Base-by-base conservation (phyloP, 2,329 filamentous ascomycete genomes). In the Hypomyces perniciosus region DNA sequence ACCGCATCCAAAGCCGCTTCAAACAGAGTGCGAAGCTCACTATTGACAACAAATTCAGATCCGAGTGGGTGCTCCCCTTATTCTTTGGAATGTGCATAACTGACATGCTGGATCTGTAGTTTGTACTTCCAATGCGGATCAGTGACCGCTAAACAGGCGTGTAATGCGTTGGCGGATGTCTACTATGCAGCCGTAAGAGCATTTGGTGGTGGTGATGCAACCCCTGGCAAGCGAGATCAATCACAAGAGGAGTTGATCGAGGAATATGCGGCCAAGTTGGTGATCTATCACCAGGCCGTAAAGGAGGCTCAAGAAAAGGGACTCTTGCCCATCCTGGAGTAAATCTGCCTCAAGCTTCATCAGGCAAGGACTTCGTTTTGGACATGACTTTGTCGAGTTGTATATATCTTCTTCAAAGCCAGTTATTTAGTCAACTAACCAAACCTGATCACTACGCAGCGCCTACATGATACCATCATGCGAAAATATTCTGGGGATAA, bases 11-110 rank as follows among this genome's bases (percentile, higher is more conserved):
- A 58, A 62, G 48, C 2, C 71, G 78, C 2, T 78, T 80, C 61
- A 72, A 67, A 3, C 61, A 65, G 6, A 61, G 55, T 6, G 65
- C 61, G 48, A 75, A 74, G 59, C 48, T 61, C n/a, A 62, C 54
- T 4, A 74, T 81, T 39, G 78, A 81, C 46, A 57, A 62, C 44
- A 73, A 76, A n/a, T 80, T 81, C 59, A 71, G 69, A 57, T 57
- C 33, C 0, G 74, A 77, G 70, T 73, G 46, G 46, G 69, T 62
- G 27, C 28, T 5, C 29, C 10, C 2, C 10, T 9, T 2, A 4
- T 10, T 12, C 31, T 26, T 10, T 38, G n/a, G 10, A 34, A 1
- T 2, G 1, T 8, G 12, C 2, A 7, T 28, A 31, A 26, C 46
- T 58, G 31, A 52, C 41, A 33, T 6, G 13, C 33, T 27, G 27